Conservation (phyloP, 1,284 basidiomycete species). For the Boletus mariae region DNA sequence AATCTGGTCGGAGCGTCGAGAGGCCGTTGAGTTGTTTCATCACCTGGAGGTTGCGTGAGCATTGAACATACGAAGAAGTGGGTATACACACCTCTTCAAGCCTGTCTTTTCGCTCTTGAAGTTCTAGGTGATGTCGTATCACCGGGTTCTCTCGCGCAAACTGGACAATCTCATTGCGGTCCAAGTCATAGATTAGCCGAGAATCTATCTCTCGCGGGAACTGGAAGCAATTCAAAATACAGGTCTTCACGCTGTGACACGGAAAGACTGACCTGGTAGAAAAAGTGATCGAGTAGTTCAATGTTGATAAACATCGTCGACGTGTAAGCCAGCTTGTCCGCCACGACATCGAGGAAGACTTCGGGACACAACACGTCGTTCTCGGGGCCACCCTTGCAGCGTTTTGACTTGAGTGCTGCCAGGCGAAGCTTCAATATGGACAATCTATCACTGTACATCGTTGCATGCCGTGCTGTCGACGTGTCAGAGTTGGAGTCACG, state of each 20-base stretch:
- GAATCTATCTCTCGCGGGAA: conserved; percentile 98
- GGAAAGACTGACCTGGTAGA: conserved; percentile 76
- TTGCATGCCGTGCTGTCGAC: conserved; percentile 80
- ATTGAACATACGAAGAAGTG: background rate
- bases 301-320: conserved; percentile 99
- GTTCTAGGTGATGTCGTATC: conserved; percentile 84
- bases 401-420: conserved; percentile 79
- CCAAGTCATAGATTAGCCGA: conserved; percentile 88
- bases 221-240: conserved; percentile 37
- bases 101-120: conserved; percentile 97
- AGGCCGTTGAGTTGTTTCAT: conserved; percentile 88
- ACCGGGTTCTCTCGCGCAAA: conserved; percentile 95
- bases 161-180: conserved; percentile 78
- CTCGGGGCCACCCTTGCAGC: conserved; percentile 84
- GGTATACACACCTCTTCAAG: conserved; percentile 76
- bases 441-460: conserved; percentile 81
- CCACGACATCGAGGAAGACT: conserved; percentile 93
- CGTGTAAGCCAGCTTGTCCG: conserved; percentile 95
- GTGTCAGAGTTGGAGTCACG: conserved; percentile 3
- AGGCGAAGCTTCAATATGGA: conserved; percentile 82
- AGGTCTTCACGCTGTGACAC: background rate
- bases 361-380: conserved; percentile 92
- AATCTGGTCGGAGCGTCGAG: conserved; percentile 77
- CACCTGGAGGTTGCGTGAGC: conserved; percentile 47
- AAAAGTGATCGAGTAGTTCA: conserved; percentile 96